A percentile compares a stretch with the other conserved stretches of the same genome.
These are phyloP conservation scores for Juglanconis oblonga DNA, from an alignment of 2,329 filamentous ascomycete genomes.

Conservation along the genomic window DNA sequence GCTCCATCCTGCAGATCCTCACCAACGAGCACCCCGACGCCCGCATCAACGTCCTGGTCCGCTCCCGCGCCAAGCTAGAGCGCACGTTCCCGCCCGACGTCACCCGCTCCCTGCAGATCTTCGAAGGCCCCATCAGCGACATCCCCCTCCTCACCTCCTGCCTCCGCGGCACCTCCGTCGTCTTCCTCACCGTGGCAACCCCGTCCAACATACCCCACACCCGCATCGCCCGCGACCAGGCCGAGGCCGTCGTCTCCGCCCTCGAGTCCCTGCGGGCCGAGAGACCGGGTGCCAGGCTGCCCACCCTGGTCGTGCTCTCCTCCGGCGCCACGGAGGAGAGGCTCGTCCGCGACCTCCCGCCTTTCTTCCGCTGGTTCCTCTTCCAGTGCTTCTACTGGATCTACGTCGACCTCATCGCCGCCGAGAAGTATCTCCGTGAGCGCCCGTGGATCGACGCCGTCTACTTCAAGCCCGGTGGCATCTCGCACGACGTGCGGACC, in stretches of 20 bases:
- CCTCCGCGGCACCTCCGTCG: constrained; percentile 6
- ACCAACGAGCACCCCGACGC: background rate
- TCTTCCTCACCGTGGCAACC: constrained; percentile 5
- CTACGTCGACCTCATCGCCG: background rate
- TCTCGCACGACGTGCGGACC: background rate
- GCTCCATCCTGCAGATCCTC: background rate
- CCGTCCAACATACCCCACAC: background rate
- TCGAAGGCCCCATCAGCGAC: background rate
- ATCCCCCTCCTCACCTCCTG: constrained; percentile 3
- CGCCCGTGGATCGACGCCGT: background rate
- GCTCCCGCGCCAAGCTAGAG: constrained; percentile 3
- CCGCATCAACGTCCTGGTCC: constrained; percentile 1
- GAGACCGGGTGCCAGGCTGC: background rate
- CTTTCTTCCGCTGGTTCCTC: background rate
- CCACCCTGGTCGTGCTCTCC: constrained; percentile 5
- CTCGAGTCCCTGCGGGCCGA: background rate
- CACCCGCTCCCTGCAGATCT: background rate
- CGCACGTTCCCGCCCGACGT: background rate
- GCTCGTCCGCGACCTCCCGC: constrained; percentile 1
- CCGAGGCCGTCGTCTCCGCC: constrained; percentile 6
- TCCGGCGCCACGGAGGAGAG: constrained; percentile 7
- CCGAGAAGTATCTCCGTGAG: background rate
- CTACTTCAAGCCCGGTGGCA: constrained; percentile 8
- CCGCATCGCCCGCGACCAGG: constrained; percentile 11
- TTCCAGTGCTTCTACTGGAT: constrained; percentile 1